Base-by-base conservation (phyloP, 1,284 basidiomycete species). In the Phaffia rhodozyma region DNA sequence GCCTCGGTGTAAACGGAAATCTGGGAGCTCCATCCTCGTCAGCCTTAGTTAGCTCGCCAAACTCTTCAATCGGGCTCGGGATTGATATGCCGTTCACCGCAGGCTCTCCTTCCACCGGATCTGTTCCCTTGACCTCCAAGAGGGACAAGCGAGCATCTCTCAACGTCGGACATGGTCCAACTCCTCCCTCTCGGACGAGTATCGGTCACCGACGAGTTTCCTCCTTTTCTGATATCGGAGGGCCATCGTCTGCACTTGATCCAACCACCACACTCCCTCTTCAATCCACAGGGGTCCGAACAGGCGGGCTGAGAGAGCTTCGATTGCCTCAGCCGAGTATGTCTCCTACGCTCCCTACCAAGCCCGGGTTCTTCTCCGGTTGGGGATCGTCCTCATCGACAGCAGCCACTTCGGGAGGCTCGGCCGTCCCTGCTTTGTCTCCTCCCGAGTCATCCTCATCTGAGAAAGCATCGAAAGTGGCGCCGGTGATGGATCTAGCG, bases 241-340 rank as follows among this genome's bases (percentile, higher is more conserved):
- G 62, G 27, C 63, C 66, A 16, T 50, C 58, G 34, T 47, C 50
- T 38, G 60, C 51, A 18, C 13, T 51, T 20, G 52, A 57, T 6
- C 38, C 57, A 20, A 66, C 65, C 1, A 47, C 66, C 1, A 64
- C 68, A 47, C 52, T 34, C 50, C 47, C 16, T n/a, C 63, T 5
- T 43, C 43, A 9, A 25, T 43, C 48, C 27, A 29, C 62, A 25
- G 43, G 16, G 3, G 34, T 47, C 62, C 66, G 2, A 29, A 58
- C 23, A 43, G 67, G 67, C 30, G 72, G 72, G 29, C 65, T 75
- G 21, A 67, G 74, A 16, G 74, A 75, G 65, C 69, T 75, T 18
- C 67, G 72, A 50, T 66, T 75, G 21, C 48, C 60, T 25, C 56
- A 57, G 48, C 61, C 48, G 20, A 47, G 62, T 11, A 3, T 58